phyloP scores from a whole-genome alignment of 805 yeast species.

The Jamesozyma rosinii region DNA sequence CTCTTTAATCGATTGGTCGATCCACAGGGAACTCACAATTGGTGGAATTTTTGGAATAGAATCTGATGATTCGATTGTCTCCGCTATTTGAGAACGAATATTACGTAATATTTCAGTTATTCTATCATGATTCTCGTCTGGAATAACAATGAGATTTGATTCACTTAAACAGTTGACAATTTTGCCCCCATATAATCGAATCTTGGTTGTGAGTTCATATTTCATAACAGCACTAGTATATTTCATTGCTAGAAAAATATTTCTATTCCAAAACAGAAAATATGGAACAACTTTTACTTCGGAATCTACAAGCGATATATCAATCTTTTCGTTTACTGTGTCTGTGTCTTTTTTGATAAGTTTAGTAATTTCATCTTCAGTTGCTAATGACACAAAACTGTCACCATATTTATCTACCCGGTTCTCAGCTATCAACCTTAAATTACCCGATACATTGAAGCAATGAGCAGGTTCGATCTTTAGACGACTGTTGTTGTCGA shows the following conservation, averaged over 20 bases:
- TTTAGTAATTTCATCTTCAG: constrained; percentile 1
- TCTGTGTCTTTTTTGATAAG: neutral
- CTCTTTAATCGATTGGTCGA: constrained; percentile 28
- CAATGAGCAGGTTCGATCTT: constrained; percentile 56
- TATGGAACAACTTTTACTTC: constrained; percentile 13
- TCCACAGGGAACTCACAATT: constrained; percentile 34
- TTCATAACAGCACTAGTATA: constrained; percentile 5
- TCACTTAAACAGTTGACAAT: constrained; percentile 22
- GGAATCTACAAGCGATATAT: neutral
- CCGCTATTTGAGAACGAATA: neutral
- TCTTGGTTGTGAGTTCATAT: constrained; percentile 15
- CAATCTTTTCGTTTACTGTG: neutral
- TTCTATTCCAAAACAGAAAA: constrained; percentile 32
- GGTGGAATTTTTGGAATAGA: constrained; percentile 19
- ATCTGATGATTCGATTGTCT: neutral
- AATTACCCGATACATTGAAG: constrained; percentile 32
- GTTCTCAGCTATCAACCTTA: constrained; percentile 19
- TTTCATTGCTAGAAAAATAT: constrained; percentile 27
- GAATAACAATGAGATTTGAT: constrained; percentile 36
- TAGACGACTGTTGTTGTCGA: constrained; percentile 28
- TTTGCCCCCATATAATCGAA: constrained; percentile 40
- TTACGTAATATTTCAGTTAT: neutral
- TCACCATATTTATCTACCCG: constrained; percentile 56
- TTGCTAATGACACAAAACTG: constrained; percentile 34
- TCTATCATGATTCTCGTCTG: constrained; percentile 5